A percentile compares a stretch with the other conserved stretches of the same genome.
phyloP scores from a whole-genome alignment of 2,329 filamentous ascomycete genomes.

The Neospermospora avenae region DNA sequence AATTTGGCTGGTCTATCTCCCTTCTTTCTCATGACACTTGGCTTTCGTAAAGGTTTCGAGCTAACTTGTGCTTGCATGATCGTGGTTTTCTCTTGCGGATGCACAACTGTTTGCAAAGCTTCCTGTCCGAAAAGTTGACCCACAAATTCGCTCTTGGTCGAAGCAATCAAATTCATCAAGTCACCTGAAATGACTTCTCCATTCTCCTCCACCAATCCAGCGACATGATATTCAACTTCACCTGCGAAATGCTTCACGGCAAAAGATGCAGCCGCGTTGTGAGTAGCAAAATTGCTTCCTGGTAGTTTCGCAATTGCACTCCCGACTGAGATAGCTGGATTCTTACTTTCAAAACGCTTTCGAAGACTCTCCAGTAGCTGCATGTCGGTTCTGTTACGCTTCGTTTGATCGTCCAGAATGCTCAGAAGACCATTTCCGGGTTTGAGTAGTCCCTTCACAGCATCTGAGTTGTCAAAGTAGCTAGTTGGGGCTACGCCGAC shows the following conservation, averaged over 20 bases:
- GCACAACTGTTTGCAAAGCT: constrained; percentile 85
- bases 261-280: constrained; percentile 77
- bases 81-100: constrained; percentile 83
- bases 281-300: constrained; percentile 85
- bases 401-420: constrained; percentile 94
- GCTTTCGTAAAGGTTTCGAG: constrained; percentile 88
- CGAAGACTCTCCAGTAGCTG: constrained; percentile 88
- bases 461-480: constrained; percentile 97
- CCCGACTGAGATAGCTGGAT: constrained; percentile 79
- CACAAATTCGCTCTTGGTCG: constrained; percentile 85
- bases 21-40: constrained; percentile 86
- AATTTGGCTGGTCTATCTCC: constrained; percentile 36
- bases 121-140: constrained; percentile 93
- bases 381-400: constrained; percentile 80
- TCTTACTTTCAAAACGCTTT: constrained; percentile 93
- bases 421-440: constrained; percentile 87
- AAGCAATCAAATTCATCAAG: constrained; percentile 88
- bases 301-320: constrained; percentile 72
- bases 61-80: constrained; percentile 96
- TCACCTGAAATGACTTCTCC: constrained; percentile 95
- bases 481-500: constrained; percentile 86
- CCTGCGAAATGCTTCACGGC: constrained; percentile 94
- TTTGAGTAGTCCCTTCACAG: constrained; percentile 87
- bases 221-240: constrained; percentile 89
- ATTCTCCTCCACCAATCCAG: constrained; percentile 88